Conservation (phyloP, 805 yeast species). For the Nakazawaea siamensis region DNA sequence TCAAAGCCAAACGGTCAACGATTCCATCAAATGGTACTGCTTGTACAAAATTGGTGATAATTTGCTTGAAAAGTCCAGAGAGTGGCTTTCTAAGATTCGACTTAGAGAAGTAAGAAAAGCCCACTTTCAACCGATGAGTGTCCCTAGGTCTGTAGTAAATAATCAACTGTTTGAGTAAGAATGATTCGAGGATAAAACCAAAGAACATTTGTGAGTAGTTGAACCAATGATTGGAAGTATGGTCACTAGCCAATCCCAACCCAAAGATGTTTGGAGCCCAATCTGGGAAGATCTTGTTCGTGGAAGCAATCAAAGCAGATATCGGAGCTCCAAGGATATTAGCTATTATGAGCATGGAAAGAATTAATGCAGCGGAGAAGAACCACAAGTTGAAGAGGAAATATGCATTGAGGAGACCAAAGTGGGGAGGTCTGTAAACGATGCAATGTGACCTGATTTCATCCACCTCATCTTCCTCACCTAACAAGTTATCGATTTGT, state of each 20-base stretch:
- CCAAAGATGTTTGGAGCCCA: slow-evolving; percentile 4
- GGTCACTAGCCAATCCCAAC: slow-evolving; percentile 6
- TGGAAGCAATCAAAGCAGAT: background rate
- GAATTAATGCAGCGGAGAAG: slow-evolving; percentile 22
- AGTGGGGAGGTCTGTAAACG: slow-evolving; percentile 82
- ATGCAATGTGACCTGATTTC: slow-evolving; percentile 44
- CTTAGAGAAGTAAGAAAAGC: too few relatives aligned
- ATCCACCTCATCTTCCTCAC: slow-evolving; percentile 23
- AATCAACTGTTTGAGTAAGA: background rate
- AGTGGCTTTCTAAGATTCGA: too few relatives aligned
- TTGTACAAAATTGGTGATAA: background rate
- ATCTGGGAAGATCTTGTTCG: slow-evolving; percentile 1
- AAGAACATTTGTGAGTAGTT: slow-evolving; percentile 1
- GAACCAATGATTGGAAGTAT: background rate
- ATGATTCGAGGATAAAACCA: slow-evolving; percentile 1
- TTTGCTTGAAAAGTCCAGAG: too few relatives aligned
- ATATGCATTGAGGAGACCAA: slow-evolving; percentile 47
- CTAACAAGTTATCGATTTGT: slow-evolving; percentile 20
- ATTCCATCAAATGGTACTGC: too few relatives aligned
- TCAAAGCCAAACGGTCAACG: too few relatives aligned
- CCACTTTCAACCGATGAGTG: too few relatives aligned
- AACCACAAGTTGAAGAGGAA: slow-evolving; percentile 38
- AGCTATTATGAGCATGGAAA: background rate
- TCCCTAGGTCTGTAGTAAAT: too few relatives aligned
- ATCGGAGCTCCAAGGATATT: slow-evolving; percentile 6